Evolutionary conservation across 2,329 filamentous ascomycete species (phyloP), one percentile per base, ranked within the genome.

Genomic region (Penicillium sp.): DNA sequence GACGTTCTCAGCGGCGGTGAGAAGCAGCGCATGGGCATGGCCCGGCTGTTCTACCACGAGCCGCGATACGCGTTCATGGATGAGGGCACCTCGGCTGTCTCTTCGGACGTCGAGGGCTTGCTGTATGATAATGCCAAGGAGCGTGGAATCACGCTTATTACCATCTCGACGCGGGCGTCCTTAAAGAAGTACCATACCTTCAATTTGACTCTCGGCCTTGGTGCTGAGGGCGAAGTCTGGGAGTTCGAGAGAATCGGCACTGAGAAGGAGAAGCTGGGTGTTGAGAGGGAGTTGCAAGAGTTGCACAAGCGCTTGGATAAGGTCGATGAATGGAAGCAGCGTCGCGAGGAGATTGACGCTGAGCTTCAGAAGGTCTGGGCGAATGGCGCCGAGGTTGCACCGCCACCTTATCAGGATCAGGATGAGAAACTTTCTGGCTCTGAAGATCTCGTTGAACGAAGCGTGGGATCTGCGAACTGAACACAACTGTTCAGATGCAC

Each of bases 1-100:
- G 93, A 97, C 64, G 91, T 99, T 4, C 81, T 99, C n/a, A 93
- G 89, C 61, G 94, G 94, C 38, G 94, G 94, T 11, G 94, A 99
- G 81, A 99, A 99, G 78, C 94, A 99, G 77, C 83, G 94, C 21
- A 91, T 99, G 84, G 91, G 86, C 0, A 91, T 99, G 66, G 93
- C 95, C 4, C 81, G 94, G 43, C 73, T 99, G 47, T 79, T 97
- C 39, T 99, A 99, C 69, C 94, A 99, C 69, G 93, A 97, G 76
- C 94, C 94, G 14, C 83, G 89, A 56, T 99, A 96, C 70, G 94
- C 92, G 2, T 91, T 99, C 66, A 86, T 99, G 54, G 94, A 99
- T 59, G 94, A 99, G 74, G 93, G 92, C 7, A 99, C 94, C 0
- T 95, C 90, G 56, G 94, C 94, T 1, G 94, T 97, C 2, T 94